A percentile compares a stretch with the other conserved stretches of the same genome.
These are phyloP conservation scores for Amoeboaphelidium protococcarum DNA, from an alignment of 371 early-diverging fungal species.

Conservation along the genomic window DNA sequence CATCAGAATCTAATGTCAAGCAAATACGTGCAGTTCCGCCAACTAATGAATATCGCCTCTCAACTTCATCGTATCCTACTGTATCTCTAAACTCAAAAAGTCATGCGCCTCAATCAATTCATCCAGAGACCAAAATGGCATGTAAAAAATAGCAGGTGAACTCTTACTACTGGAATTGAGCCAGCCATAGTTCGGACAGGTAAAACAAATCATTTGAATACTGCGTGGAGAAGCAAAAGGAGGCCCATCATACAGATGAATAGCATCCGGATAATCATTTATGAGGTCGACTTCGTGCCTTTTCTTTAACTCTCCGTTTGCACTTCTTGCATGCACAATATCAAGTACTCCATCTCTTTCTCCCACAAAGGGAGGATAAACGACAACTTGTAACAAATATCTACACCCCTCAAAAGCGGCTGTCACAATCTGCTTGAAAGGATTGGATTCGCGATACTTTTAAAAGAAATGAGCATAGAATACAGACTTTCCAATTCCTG, in stretches of 20 bases:
- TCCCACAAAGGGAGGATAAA: neutral
- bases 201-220: neutral
- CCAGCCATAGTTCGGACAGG: neutral
- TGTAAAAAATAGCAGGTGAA: neutral
- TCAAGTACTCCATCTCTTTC: neutral
- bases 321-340: no score
- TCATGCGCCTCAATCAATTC: neutral
- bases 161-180: neutral
- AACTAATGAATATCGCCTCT: neutral
- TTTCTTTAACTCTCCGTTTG: no score
- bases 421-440: neutral
- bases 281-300: no score
- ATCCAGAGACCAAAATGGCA: neutral
- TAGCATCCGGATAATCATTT: no score
- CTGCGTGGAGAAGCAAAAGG: neutral
- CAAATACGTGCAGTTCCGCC: neutral
- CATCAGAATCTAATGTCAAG: neutral
- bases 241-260: neutral
- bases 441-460: neutral
- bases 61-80: neutral
- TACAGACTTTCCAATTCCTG: neutral
- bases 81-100: neutral
- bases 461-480: neutral
- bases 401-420: neutral
- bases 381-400: neutral